Evolutionary conservation across 2,329 filamentous ascomycete genomes (phyloP).

Genomic region (Thelonectria rubi): DNA sequence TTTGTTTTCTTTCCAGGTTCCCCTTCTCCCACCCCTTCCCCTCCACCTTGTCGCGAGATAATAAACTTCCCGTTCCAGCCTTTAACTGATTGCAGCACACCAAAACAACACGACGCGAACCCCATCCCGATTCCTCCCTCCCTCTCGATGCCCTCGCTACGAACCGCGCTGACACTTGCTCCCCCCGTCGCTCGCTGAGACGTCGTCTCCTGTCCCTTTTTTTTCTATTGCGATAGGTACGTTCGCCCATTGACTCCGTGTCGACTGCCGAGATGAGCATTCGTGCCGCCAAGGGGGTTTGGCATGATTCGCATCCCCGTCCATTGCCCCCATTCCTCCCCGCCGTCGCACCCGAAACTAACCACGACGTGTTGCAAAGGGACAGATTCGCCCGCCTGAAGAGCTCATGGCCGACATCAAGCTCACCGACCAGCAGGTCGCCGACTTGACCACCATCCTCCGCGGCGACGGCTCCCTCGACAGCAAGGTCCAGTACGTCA

Average conservation of each 20-base stretch:
- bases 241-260: constrained; percentile 12
- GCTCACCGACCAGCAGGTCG: constrained; percentile 67
- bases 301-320: constrained; percentile 29
- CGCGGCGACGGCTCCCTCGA: constrained; percentile 73
- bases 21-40: neutral
- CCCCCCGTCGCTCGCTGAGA: constrained; percentile 26
- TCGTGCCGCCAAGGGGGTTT: neutral
- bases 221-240: constrained; percentile 33
- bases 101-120: constrained; percentile 25
- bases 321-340: constrained; percentile 8
- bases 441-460: constrained; percentile 61
- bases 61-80: constrained; percentile 23
- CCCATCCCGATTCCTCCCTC: neutral
- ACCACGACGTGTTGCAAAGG: constrained; percentile 5
- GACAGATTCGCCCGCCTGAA: constrained; percentile 33
- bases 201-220: constrained; percentile 21
- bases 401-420: constrained; percentile 61
- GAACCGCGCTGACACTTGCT: constrained; percentile 23
- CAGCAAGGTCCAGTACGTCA: constrained; percentile 75
- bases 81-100: constrained; percentile 16
- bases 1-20: neutral
- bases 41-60: constrained; percentile 23
- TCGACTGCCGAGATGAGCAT: constrained; percentile 19
- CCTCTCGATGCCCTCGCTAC: constrained; percentile 38
- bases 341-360: constrained; percentile 24